phyloP scores from a whole-genome alignment of 2,329 filamentous ascomycete genomes.

The Boeremia exigua region DNA sequence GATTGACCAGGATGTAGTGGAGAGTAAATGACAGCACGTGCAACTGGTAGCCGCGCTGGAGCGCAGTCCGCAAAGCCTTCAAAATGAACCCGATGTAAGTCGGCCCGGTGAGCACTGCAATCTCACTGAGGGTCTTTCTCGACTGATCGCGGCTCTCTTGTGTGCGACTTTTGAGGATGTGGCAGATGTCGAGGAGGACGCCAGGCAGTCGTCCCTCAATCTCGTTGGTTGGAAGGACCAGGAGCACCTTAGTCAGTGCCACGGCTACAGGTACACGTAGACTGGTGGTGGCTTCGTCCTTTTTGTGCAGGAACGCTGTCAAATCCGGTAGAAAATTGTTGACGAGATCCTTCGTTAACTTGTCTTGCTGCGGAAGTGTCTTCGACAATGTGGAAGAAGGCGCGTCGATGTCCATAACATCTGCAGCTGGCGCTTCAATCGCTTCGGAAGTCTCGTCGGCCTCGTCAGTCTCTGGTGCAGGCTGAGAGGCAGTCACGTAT shows the following conservation, averaged over 20 bases:
- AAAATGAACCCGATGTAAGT: conserved; percentile 90
- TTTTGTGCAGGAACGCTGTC: conserved; percentile 86
- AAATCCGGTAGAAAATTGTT: conserved; percentile 79
- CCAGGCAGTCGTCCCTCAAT: conserved; percentile 78
- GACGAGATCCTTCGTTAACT: conserved; percentile 74
- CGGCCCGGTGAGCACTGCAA: conserved; percentile 79
- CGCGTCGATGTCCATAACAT: conserved; percentile 35
- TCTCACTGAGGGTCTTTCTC: conserved; percentile 83
- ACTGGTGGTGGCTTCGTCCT: conserved; percentile 93
- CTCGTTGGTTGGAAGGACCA: conserved; percentile 74
- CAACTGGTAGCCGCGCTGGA: conserved; percentile 87
- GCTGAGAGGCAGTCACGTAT: conserved; percentile 27
- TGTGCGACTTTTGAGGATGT: conserved; percentile 87
- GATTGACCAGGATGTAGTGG: conserved; percentile 83
- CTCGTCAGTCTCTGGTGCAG: conserved; percentile 21
- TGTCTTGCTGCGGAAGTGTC: conserved; percentile 70
- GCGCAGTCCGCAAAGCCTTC: conserved; percentile 82
- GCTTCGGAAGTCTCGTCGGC: conserved; percentile 50
- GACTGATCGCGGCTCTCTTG: conserved; percentile 91
- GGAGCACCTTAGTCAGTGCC: conserved; percentile 85
- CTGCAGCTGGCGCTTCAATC: conserved; percentile 35
- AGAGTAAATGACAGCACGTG: conserved; percentile 95
- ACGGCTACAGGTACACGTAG: conserved; percentile 89
- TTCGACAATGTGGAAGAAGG: conserved; percentile 57
- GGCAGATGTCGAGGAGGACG: conserved; percentile 88